A percentile compares a stretch with the other conserved stretches of the same genome.
Conservation (phyloP, 345 rosid species). For the Eucalyptus pauciflora region DNA sequence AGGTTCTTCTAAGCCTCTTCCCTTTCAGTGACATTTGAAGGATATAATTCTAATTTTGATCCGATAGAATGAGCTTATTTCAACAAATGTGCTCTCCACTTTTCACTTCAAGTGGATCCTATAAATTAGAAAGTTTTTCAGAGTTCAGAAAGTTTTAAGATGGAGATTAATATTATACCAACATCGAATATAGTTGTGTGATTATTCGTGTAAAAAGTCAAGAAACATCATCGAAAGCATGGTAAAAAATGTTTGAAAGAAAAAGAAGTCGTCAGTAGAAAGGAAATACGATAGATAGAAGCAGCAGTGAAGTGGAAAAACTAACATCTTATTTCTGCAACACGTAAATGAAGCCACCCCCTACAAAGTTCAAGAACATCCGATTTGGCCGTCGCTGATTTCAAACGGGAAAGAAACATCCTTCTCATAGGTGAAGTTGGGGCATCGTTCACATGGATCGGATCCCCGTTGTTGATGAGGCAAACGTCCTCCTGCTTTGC, state of each 20-base stretch:
- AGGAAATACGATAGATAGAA: not conserved
- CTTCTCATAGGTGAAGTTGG: not conserved
- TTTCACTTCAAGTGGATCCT: not conserved
- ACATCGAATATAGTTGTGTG: not conserved
- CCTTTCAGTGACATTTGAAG: not conserved
- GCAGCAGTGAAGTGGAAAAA: not conserved
- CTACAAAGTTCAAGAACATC: not conserved
- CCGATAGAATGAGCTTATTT: not conserved
- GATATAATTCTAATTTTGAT: not conserved
- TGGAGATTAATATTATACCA: not conserved
- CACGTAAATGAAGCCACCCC: not conserved
- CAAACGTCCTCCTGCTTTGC: not conserved
- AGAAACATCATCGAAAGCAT: not conserved
- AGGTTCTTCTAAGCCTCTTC: not conserved
- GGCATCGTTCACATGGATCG: not conserved
- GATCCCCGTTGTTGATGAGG: not conserved
- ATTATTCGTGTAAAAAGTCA: not conserved
- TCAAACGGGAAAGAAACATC: not conserved
- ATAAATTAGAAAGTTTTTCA: not conserved
- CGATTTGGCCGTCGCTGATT: not conserved
- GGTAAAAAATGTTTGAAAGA: not conserved
- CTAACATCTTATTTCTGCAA: not conserved
- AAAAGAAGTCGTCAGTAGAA: not conserved
- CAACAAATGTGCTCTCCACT: not conserved
- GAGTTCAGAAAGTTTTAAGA: not conserved